phyloP scores from a whole-genome alignment of 768 basidiomycete species.

The Leccinum uliginosum region DNA sequence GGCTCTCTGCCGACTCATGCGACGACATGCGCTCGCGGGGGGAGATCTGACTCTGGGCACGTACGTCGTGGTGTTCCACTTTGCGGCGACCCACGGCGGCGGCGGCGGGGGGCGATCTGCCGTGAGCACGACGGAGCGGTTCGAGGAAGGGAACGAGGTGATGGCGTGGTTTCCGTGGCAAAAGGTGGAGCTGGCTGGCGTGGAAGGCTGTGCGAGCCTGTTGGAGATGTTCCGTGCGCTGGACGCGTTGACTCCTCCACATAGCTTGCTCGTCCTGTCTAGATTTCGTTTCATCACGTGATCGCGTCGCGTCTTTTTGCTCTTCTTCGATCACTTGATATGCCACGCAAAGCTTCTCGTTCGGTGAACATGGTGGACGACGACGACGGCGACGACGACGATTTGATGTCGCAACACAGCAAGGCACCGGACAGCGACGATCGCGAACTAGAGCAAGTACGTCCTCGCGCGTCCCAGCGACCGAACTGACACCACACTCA shows the following conservation, averaged over 20 bases:
- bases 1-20: slow-evolving; percentile 38
- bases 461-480: not conserved
- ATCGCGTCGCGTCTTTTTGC: not conserved
- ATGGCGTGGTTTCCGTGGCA: slow-evolving; percentile 52
- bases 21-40: slow-evolving; percentile 15
- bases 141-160: slow-evolving; percentile 39
- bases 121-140: slow-evolving; percentile 34
- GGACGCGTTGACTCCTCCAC: slow-evolving; percentile 27
- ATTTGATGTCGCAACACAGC: slow-evolving; percentile 16
- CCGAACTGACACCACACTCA: not conserved
- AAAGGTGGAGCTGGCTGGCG: slow-evolving; percentile 28
- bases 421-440: slow-evolving; percentile 24
- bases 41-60: slow-evolving; percentile 20
- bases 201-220: slow-evolving; percentile 9
- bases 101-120: slow-evolving; percentile 19
- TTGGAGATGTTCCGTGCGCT: slow-evolving; percentile 20
- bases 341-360: slow-evolving; percentile 11
- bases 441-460: slow-evolving; percentile 22
- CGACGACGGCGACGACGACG: slow-evolving; percentile 15
- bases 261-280: slow-evolving; percentile 28
- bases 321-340: too few species aligned
- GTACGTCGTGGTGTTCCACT: slow-evolving; percentile 37
- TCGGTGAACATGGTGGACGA: slow-evolving; percentile 8
- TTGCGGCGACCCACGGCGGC: slow-evolving; percentile 24
- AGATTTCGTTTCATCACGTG: slow-evolving; percentile 29